Conservation (phyloP, 345 rosid genomes). For the rapeseed (Brassica napus) region Da-Ae NC_063446.1:12342001-12342500, state of each 20-base stretch:
- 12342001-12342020: slow-evolving; percentile 48
- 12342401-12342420: not conserved
- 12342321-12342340: not conserved
- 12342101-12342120: slow-evolving; percentile 38
- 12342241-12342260: too few relatives aligned
- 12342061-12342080: slow-evolving; percentile 45
- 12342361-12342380: not conserved
- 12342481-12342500: slow-evolving; percentile 28
- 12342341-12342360: not conserved
- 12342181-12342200: not conserved
- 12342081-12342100: not conserved
- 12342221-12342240: too few relatives aligned
- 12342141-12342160: slow-evolving; percentile 1
- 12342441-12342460: slow-evolving; percentile 15
- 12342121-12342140: slow-evolving; percentile 28
- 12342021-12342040: slow-evolving; percentile 35
- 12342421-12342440: not conserved
- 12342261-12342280: too few relatives aligned
- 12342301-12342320: too few relatives aligned
- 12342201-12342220: too few relatives aligned
- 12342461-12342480: slow-evolving; percentile 12
- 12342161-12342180: not conserved
- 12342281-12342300: too few relatives aligned
- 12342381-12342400: slow-evolving; percentile 18
- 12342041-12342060: slow-evolving; percentile 32